Conservation (phyloP, 192 early-diverging fungal species). For the Fimicolochytrium jonesii region DNA sequence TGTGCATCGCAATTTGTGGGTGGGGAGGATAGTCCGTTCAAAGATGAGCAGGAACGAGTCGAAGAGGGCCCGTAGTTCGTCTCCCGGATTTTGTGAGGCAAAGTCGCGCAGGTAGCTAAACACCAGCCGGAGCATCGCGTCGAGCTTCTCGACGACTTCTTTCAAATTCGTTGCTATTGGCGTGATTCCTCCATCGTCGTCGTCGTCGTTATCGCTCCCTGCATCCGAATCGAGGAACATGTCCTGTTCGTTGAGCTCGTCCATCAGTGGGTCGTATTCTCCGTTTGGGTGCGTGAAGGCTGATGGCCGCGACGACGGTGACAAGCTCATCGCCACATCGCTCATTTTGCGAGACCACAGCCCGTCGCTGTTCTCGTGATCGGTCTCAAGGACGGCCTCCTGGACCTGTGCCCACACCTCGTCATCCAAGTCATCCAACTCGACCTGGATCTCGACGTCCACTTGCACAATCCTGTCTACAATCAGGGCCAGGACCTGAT, state of each 20-base stretch:
- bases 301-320: background rate
- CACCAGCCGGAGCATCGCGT: conserved; percentile 28
- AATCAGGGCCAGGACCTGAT: conserved; percentile 67
- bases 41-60: conserved; percentile 71
- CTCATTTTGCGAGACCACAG: background rate
- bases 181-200: conserved; percentile 30
- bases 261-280: too few relatives aligned
- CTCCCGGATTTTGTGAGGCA: conserved; percentile 9
- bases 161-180: conserved; percentile 22
- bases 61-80: conserved; percentile 54
- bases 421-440: conserved; percentile 80
- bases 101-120: conserved; percentile 22
- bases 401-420: conserved; percentile 40
- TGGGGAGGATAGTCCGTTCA: conserved; percentile 72
- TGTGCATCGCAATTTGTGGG: conserved; percentile 83
- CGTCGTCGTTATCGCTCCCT: conserved; percentile 13
- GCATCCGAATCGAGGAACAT: conserved; percentile 45
- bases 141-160: conserved; percentile 31
- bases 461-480: conserved; percentile 84
- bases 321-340: too few relatives aligned
- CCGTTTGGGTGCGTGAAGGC: conserved; percentile 3
- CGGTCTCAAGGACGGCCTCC: conserved; percentile 50
- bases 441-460: conserved; percentile 88
- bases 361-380: conserved; percentile 27
- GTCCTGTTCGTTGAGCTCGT: conserved; percentile 28